Evolutionary conservation across 1,284 basidiomycete genomes (phyloP).

Genomic region (Sanghuangporus sanghuang): DNA sequence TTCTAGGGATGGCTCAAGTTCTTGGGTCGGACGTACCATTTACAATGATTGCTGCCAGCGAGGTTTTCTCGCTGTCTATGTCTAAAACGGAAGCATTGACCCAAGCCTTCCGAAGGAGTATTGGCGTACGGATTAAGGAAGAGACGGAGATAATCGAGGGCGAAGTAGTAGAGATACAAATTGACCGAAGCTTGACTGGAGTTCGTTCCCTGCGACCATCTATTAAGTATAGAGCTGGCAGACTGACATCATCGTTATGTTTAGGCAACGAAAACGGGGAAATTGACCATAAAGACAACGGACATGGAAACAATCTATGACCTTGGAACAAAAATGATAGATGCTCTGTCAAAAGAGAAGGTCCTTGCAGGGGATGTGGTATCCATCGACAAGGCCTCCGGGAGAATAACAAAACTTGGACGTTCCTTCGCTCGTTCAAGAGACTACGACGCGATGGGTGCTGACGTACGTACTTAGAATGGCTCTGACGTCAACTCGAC

Average conservation of each 20-base stretch:
- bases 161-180: constrained; percentile 98
- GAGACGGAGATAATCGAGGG: constrained; percentile 98
- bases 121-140: constrained; percentile 96
- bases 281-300: constrained; percentile 96
- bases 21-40: constrained; percentile 94
- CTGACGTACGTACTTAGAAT: constrained; percentile 66
- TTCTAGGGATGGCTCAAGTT: constrained; percentile 89
- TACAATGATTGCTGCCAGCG: constrained; percentile 94
- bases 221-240: too few species aligned
- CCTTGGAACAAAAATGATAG: constrained; percentile 99
- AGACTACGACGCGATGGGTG: constrained; percentile 98
- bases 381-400: constrained; percentile 95
- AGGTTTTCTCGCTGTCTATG: constrained; percentile 97
- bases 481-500: background rate
- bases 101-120: constrained; percentile 92
- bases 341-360: constrained; percentile 94
- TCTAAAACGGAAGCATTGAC: constrained; percentile 98
- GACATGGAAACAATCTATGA: constrained; percentile 99
- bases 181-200: constrained; percentile 94
- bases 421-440: constrained; percentile 93
- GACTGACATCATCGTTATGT: constrained; percentile 10
- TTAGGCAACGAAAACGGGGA: constrained; percentile 96
- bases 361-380: constrained; percentile 95
- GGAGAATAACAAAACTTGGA: constrained; percentile 95
- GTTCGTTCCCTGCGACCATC: constrained; percentile 42